Conservation (phyloP, 352 stramenopile genomes). For the Globisporangium middletonii region DNA sequence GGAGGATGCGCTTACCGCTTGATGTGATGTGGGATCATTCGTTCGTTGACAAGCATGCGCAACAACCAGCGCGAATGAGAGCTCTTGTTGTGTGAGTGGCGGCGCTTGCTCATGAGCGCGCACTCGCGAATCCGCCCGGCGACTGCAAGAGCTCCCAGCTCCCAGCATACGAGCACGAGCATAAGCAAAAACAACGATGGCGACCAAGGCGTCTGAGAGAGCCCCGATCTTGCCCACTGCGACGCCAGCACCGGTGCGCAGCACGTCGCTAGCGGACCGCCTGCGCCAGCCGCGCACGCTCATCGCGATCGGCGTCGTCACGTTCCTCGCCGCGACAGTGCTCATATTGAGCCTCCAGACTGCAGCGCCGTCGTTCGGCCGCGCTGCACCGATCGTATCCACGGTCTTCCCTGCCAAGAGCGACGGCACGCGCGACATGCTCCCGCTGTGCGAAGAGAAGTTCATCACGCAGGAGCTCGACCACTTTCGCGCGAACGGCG, state of each 20-base stretch:
- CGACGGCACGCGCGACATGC: slow-evolving; percentile 38
- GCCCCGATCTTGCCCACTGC: not conserved
- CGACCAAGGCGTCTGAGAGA: not conserved
- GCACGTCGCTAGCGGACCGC: not conserved
- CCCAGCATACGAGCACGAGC: not conserved
- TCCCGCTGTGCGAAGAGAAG: slow-evolving; percentile 56
- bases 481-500: slow-evolving; percentile 46
- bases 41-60: no score
- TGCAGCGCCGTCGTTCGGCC: not conserved
- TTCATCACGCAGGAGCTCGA: slow-evolving; percentile 73
- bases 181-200: not conserved
- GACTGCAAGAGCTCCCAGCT: not conserved
- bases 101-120: no score
- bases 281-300: not conserved
- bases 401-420: slow-evolving; percentile 19
- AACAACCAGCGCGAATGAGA: no score
- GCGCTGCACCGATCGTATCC: not conserved
- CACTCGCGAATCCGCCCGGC: not conserved
- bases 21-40: no score
- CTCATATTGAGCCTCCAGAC: not conserved
- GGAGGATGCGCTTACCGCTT: no score
- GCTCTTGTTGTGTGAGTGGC: no score
- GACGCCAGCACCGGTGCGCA: not conserved
- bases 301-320: not conserved
- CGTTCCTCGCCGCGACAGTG: slow-evolving; percentile 1